Conservation (phyloP, 2,329 filamentous ascomycete species). For the Macrophomina pseudophaseolina region DNA sequence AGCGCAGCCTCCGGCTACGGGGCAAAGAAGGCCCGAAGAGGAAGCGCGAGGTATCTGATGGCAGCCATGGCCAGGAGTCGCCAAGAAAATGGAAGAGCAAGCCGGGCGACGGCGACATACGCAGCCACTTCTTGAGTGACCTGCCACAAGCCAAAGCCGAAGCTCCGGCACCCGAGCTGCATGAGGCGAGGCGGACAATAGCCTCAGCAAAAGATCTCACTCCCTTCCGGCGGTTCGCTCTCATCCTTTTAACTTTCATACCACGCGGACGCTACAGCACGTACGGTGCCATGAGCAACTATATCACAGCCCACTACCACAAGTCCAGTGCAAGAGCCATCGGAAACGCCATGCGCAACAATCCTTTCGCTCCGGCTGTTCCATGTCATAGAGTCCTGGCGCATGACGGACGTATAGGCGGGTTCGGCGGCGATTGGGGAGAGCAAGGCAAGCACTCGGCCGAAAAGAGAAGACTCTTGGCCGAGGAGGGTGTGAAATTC, state of each 20-base stretch:
- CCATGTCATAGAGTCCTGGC: conserved; percentile 49
- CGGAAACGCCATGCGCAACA: conserved; percentile 46
- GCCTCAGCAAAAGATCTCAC: conserved; percentile 53
- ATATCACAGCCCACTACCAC: conserved; percentile 39
- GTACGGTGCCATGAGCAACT: conserved; percentile 42
- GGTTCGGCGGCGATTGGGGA: conserved; percentile 58
- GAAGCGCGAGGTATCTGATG: conserved; percentile 9
- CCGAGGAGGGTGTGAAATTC: conserved; percentile 52
- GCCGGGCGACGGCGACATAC: conserved; percentile 30
- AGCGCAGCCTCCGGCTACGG: conserved; percentile 46
- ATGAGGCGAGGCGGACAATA: conserved; percentile 46
- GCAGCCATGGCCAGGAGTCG: conserved; percentile 15
- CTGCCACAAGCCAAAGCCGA: conserved; percentile 3
- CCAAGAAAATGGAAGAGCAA: not conserved
- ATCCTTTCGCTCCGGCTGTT: conserved; percentile 44
- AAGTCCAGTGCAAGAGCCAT: conserved; percentile 33
- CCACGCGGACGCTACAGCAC: conserved; percentile 43
- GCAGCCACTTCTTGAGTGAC: conserved; percentile 36
- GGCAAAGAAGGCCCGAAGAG: conserved; percentile 39
- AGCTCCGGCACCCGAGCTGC: conserved; percentile 28
- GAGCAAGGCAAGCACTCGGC: conserved; percentile 50
- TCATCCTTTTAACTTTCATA: conserved; percentile 42
- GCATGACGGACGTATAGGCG: conserved; percentile 40
- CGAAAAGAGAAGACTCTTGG: conserved; percentile 49
- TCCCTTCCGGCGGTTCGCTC: conserved; percentile 50